These are phyloP conservation scores for Blepharisma stoltei DNA, from an alignment of 73 alveolate species.

Conservation along the genomic window DNA sequence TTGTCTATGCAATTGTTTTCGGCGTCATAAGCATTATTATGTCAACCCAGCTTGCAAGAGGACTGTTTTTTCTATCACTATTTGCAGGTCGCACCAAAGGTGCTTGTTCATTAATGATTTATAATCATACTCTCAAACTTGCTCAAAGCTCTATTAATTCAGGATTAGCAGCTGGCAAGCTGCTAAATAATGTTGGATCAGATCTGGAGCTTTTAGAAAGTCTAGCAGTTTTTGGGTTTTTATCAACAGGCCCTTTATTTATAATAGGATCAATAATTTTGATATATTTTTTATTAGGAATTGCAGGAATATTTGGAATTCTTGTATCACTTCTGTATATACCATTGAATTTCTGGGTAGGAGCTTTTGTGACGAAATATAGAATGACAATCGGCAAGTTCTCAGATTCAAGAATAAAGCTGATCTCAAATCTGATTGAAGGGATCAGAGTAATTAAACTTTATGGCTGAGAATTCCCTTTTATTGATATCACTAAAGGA, in stretches of 20 bases:
- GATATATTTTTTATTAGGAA: not conserved
- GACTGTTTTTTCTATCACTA: not conserved
- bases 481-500: not conserved
- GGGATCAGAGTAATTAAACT: slow-evolving; percentile 44
- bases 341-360: not conserved
- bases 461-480: slow-evolving; percentile 55
- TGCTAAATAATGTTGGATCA: not conserved
- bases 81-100: not conserved
- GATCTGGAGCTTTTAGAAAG: slow-evolving; percentile 1
- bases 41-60: too few relatives aligned
- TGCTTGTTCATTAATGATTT: not conserved
- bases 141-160: not conserved
- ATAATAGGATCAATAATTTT: not conserved
- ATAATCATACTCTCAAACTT: not conserved
- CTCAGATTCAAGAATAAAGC: slow-evolving; percentile 36
- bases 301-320: slow-evolving; percentile 21
- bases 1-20: too few relatives aligned
- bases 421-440: slow-evolving; percentile 39
- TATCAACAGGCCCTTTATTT: not conserved
- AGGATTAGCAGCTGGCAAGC: not conserved
- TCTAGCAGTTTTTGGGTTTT: not conserved
- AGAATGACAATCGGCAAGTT: not conserved
- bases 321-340: not conserved
- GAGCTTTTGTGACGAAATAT: not conserved
- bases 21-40: too few relatives aligned